Percentiles rank a stretch among this genome's conserved stretches.
Conservation (phyloP, 2,329 filamentous ascomycete species). For the Aspergillus aculeatinus region DNA sequence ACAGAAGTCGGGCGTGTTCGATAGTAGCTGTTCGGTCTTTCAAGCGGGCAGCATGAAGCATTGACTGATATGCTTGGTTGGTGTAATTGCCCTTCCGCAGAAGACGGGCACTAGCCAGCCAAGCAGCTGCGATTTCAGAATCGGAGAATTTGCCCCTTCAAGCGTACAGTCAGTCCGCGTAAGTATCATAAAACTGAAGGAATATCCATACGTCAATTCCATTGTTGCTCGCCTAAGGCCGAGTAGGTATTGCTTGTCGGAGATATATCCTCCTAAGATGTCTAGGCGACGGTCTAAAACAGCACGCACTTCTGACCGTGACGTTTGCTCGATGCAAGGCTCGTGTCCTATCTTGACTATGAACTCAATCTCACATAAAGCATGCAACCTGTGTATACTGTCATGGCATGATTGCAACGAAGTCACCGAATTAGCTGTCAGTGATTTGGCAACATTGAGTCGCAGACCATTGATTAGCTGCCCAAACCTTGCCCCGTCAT, state of each 20-base stretch:
- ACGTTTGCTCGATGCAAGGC: constrained; percentile 6
- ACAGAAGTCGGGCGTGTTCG: constrained; percentile 88
- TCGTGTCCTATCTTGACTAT: constrained; percentile 56
- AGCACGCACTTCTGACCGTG: constrained; percentile 43
- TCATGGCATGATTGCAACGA: constrained; percentile 85
- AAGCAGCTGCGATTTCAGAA: constrained; percentile 75
- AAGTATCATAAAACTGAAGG: neutral
- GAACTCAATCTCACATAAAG: constrained; percentile 81
- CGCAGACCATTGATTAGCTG: constrained; percentile 64
- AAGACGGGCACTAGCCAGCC: constrained; percentile 80
- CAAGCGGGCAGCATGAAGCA: constrained; percentile 80
- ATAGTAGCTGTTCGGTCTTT: constrained; percentile 87
- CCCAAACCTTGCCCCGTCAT: constrained; percentile 54
- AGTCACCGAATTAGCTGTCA: constrained; percentile 73
- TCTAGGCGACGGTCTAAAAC: constrained; percentile 76
- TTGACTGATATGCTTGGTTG: constrained; percentile 88
- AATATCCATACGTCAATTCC: constrained; percentile 59
- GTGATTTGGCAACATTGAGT: constrained; percentile 66
- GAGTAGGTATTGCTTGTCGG: constrained; percentile 91
- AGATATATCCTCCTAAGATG: constrained; percentile 80
- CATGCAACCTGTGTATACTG: constrained; percentile 80
- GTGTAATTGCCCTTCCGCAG: constrained; percentile 81
- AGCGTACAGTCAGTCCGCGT: constrained; percentile 27
- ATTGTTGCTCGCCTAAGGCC: constrained; percentile 84
- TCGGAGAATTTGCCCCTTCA: constrained; percentile 58